These are phyloP conservation scores for Metschnikowia arizonensis DNA, from an alignment of 805 yeast species.

Conservation along the genomic window DNA sequence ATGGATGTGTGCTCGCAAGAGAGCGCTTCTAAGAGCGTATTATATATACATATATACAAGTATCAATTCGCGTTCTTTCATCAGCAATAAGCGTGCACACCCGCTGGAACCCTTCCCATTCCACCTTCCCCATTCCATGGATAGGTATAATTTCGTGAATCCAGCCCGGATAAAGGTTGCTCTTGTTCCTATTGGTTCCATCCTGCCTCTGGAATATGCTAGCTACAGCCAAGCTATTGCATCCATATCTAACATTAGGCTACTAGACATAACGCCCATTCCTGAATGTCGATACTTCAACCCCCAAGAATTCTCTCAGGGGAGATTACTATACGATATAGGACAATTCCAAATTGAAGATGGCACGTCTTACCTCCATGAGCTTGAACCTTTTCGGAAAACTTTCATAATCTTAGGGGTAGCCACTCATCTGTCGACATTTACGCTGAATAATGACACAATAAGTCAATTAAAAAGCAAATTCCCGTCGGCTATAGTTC, in stretches of 20 bases:
- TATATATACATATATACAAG: not conserved
- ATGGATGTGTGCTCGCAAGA: slow-evolving; percentile 2
- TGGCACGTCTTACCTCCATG: slow-evolving; percentile 68
- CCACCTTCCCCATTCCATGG: slow-evolving; percentile 10
- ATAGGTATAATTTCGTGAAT: slow-evolving; percentile 46
- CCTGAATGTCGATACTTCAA: slow-evolving; percentile 50
- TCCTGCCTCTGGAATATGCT: slow-evolving; percentile 41
- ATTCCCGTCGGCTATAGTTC: slow-evolving; percentile 53
- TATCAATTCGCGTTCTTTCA: not conserved
- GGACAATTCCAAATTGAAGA: slow-evolving; percentile 43
- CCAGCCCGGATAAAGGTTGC: slow-evolving; percentile 66
- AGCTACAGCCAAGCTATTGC: slow-evolving; percentile 43
- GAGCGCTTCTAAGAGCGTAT: not conserved
- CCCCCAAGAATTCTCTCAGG: slow-evolving; percentile 82
- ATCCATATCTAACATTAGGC: slow-evolving; percentile 56
- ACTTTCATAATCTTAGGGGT: slow-evolving; percentile 57
- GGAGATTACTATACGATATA: slow-evolving; percentile 62
- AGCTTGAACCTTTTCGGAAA: slow-evolving; percentile 86
- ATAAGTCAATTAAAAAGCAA: slow-evolving; percentile 32
- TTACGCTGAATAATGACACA: slow-evolving; percentile 5
- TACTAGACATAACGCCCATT: slow-evolving; percentile 72
- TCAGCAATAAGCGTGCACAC: slow-evolving; percentile 3
- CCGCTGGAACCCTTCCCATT: slow-evolving; percentile 1
- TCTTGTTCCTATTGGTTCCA: slow-evolving; percentile 60
- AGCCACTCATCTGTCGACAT: slow-evolving; percentile 24